A percentile compares a stretch with the other conserved stretches of the same genome.
Conservation (phyloP, 1,284 basidiomycete species). For the Thelephora terrestris region DNA sequence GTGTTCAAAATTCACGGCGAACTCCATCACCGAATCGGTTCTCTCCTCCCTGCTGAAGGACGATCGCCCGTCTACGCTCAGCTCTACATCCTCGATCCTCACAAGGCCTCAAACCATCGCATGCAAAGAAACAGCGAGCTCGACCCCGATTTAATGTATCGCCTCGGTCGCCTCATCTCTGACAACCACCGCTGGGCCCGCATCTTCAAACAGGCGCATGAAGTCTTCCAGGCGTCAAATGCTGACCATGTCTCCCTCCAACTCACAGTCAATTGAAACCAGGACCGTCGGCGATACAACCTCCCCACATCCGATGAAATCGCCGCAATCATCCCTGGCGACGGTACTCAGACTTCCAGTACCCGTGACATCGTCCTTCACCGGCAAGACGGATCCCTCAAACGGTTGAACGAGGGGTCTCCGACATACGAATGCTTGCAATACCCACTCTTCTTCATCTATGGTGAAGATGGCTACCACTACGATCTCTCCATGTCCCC, state of each 20-base stretch:
- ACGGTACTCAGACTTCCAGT: slow-evolving; percentile 5
- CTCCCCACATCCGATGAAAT: slow-evolving; percentile 29
- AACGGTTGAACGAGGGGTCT: slow-evolving; percentile 23
- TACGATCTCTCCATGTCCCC: slow-evolving; percentile 12
- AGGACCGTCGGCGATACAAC: slow-evolving; percentile 26
- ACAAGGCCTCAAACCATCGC: slow-evolving; percentile 8
- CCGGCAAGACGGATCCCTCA: slow-evolving; percentile 14
- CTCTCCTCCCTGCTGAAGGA: slow-evolving; percentile 10
- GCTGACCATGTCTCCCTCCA: slow-evolving; percentile 4
- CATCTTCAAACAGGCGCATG: slow-evolving; percentile 12
- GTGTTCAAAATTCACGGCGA: slow-evolving; percentile 16
- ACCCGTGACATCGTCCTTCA: slow-evolving; percentile 25
- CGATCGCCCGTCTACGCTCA: slow-evolving; percentile 15
- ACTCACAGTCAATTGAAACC: slow-evolving; percentile 10
- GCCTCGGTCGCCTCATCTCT: slow-evolving; percentile 11
- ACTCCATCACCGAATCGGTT: slow-evolving; percentile 15
- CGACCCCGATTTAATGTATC: slow-evolving; percentile 8
- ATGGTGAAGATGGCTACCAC: slow-evolving; percentile 31
- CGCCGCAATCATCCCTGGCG: slow-evolving; percentile 26
- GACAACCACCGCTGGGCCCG: slow-evolving; percentile 9
- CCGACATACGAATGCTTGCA: slow-evolving; percentile 25
- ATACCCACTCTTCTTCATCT: slow-evolving; percentile 29
- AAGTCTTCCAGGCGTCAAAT: slow-evolving; percentile 8
- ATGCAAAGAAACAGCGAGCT: slow-evolving; percentile 10
- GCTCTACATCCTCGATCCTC: slow-evolving; percentile 17